phyloP scores from a whole-genome alignment of 192 early-diverging fungal species.

The Physocladia obscura region DNA sequence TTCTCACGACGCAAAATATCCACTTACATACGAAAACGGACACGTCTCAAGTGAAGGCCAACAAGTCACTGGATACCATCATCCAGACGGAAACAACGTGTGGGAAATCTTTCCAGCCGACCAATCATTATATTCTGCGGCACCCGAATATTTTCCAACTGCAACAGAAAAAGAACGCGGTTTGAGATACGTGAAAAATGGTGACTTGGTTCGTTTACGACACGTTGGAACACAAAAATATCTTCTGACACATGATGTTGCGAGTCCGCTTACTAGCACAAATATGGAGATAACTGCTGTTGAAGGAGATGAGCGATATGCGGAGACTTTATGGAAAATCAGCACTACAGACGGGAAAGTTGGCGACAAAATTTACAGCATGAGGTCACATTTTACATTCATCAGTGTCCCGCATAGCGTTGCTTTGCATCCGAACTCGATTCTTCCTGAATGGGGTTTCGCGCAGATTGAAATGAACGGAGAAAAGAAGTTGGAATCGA shows the following conservation, averaged over 20 bases:
- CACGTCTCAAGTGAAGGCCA: conserved; percentile 86
- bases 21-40: conserved; percentile 87
- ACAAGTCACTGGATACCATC: conserved; percentile 76
- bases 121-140: conserved; percentile 13
- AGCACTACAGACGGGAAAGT: conserved; percentile 35
- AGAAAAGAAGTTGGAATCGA: conserved; percentile 78
- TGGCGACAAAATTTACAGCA: conserved; percentile 33
- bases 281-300: conserved; percentile 81
- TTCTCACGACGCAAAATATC: conserved; percentile 77
- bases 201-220: conserved; percentile 62
- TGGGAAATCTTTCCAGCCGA: conserved; percentile 69
- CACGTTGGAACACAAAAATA: conserved; percentile 57
- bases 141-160: conserved; percentile 4
- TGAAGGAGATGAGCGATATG: conserved; percentile 44
- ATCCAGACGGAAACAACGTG: conserved; percentile 84
- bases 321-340: conserved; percentile 58
- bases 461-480: conserved; percentile 89
- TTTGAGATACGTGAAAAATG: conserved; percentile 54
- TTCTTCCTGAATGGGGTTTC: conserved; percentile 88
- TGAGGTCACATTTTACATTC: conserved; percentile 58
- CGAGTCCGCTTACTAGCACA: conserved; percentile 69
- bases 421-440: conserved; percentile 69
- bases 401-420: conserved; percentile 79
- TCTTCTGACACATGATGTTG: conserved; percentile 78
- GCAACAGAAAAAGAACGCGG: conserved; percentile 35